Base-by-base conservation (phyloP, 371 early-diverging fungal genomes). In the Syncephalastrum contaminatum region DNA sequence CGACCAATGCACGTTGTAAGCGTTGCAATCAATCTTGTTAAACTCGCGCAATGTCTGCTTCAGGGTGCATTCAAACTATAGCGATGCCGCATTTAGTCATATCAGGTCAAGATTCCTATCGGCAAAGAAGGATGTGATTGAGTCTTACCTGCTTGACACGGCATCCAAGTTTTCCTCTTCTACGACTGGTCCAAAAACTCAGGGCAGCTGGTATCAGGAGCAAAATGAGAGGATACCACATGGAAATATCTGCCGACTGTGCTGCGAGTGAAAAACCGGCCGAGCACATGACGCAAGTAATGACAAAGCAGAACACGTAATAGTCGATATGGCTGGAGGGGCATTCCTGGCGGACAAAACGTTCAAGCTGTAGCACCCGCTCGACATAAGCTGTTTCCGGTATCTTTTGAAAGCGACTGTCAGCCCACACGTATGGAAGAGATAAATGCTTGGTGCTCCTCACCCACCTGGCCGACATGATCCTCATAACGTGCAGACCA, bases 141-240 rank as follows among this genome's bases (percentile, higher is more conserved):
- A 6, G 12, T 21, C 53, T 49, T 60, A 75, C 75, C 49, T 71
- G 55, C 57, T 64, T 69, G 4, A 69, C 65, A 10, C 64, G 59
- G 21, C 54, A 22, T 13, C 64, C 50, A 14, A 71, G 39, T 12
- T 51, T 64, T 21, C 64, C 56, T 42, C 75, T 49, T 27, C 70
- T 55, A 41, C 72, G 69, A 27, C 72, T 75, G 39, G 67, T 72
- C 75, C 75, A 75, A 39, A 69, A 67, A 30, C 69, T 71, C 4
- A 75, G 56, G 4, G 53, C 62, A 36, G 75, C 72, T 24, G 75
- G 75, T 30, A 75, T 58, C 18, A 75, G 43, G 1, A 75, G 51
- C 6, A 75, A 49, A 13, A 75, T 52, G n/a, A 75, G 58, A 20
- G 75, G 75, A 55, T 64, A 75, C 75, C 75, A 75, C 75, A 75